Base-by-base conservation (phyloP, 1,284 basidiomycete species). In the Naganishia sp. region DNA sequence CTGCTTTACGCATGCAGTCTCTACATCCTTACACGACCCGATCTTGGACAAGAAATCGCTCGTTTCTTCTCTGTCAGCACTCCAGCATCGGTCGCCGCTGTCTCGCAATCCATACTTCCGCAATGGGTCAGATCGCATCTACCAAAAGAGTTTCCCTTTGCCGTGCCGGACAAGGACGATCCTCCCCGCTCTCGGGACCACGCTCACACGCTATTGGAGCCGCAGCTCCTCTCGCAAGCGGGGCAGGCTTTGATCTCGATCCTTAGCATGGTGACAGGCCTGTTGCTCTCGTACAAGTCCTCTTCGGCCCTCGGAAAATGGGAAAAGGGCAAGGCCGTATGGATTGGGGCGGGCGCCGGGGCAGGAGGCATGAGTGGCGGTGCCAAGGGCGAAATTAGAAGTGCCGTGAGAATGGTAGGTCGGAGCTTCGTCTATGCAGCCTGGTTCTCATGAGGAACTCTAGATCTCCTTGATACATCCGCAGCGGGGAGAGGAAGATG, bases 321-420 rank as follows among this genome's bases (percentile, higher is more conserved):
- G 76, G 75, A 76, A 45, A 73, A 76, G 51, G 77, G 77, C 11
- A 76, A 74, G 66, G 72, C 72, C 47, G 73, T 77, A 0, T 80
- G 78, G 78, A 70, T 74, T 18, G 58, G 58, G 11, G 47, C 58
- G 6, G 58, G 58, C 28, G 58, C 58, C 23, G 58, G 58, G 13
- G 50, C 47, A 28, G 58, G 58, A 32, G 58, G 58, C 15, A 61
- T 61, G 58, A 61, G 58, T 35, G 73, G 68, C 43, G 74, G 47
- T 39, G 17, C 78, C 9, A 69, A 74, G 35, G 72, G 72, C 1
- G 71, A 72, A 10, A 74, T 79, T 3, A 58, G 77, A 21, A 75
- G 77, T 66, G 77, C 73, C 0, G 71, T 79, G 17, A 67, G 78
- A 11, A 73, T 78, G 70, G 54, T 60, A 41, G 15, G 50, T 45